These are phyloP conservation scores for Neoboletus magnificus DNA, from an alignment of 768 basidiomycete species.

Conservation along the genomic window DNA sequence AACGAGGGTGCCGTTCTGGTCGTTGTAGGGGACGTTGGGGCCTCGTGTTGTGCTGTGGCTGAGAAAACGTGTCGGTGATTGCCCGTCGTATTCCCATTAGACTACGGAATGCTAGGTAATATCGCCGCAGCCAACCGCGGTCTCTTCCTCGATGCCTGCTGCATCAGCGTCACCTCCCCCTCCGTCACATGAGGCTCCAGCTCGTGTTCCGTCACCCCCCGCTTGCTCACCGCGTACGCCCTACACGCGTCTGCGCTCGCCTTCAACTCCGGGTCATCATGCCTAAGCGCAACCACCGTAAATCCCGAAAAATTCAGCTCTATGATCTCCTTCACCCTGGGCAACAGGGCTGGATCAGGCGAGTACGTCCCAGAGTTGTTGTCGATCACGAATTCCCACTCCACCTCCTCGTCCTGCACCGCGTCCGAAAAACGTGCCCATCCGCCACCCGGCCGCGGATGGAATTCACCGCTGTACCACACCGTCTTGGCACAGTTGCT, in stretches of 20 bases:
- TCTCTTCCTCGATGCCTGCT: conserved; percentile 19
- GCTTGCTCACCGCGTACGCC: conserved; percentile 55
- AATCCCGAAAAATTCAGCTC: conserved; percentile 75
- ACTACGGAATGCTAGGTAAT: background rate
- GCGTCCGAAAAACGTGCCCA: conserved; percentile 62
- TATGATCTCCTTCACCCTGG: conserved; percentile 56
- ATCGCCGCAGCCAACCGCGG: background rate
- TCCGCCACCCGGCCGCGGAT: conserved; percentile 66
- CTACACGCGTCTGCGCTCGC: conserved; percentile 66
- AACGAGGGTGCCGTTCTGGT: conserved; percentile 9
- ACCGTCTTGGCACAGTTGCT: conserved; percentile 65
- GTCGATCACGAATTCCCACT: conserved; percentile 83
- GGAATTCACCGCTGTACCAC: conserved; percentile 77
- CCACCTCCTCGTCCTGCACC: conserved; percentile 49
- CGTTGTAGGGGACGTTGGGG: conserved; percentile 14
- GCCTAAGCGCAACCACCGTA: conserved; percentile 49
- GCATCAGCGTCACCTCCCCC: conserved; percentile 52
- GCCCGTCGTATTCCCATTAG: conserved; percentile 24
- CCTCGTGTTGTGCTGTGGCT: conserved; percentile 35
- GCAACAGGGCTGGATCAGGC: conserved; percentile 62
- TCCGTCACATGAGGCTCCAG: conserved; percentile 57
- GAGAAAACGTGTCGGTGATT: conserved; percentile 36
- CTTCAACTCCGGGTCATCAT: conserved; percentile 52
- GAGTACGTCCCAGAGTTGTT: conserved; percentile 86
- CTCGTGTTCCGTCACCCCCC: conserved; percentile 60